A percentile compares a stretch with the other conserved stretches of the same genome.
Evolutionary conservation across 768 basidiomycete species (phyloP).

Genomic region (Mycena haematopus): DNA sequence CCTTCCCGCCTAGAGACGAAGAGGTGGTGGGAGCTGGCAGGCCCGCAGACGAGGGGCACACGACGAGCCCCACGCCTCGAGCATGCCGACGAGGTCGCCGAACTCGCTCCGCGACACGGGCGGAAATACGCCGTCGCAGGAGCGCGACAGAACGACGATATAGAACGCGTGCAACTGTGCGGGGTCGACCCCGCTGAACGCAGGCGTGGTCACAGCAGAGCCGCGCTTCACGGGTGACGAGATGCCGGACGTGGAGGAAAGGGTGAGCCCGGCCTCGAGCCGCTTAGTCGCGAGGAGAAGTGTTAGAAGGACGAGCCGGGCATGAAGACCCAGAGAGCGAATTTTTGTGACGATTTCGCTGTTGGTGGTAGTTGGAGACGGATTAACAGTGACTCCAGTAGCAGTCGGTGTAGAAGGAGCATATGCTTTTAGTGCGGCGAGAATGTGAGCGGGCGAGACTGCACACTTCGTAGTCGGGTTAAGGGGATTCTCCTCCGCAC

Average conservation of each 20-base stretch:
- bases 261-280: slow-evolving; percentile 59
- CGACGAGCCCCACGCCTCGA: slow-evolving; percentile 74
- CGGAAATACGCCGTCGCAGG: slow-evolving; percentile 59
- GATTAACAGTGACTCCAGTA: slow-evolving; percentile 31
- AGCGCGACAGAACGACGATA: slow-evolving; percentile 58
- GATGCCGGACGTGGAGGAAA: slow-evolving; percentile 47
- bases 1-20: slow-evolving; percentile 51
- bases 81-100: slow-evolving; percentile 67
- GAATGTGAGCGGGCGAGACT: slow-evolving; percentile 72
- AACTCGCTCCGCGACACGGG: slow-evolving; percentile 81
- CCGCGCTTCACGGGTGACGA: slow-evolving; percentile 62
- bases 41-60: slow-evolving; percentile 44
- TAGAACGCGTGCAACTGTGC: slow-evolving; percentile 73
- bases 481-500: slow-evolving; percentile 42
- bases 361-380: slow-evolving; percentile 34
- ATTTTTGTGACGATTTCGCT: slow-evolving; percentile 75
- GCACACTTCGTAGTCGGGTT: slow-evolving; percentile 42
- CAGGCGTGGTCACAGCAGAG: slow-evolving; percentile 40
- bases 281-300: slow-evolving; percentile 71
- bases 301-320: slow-evolving; percentile 70
- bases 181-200: slow-evolving; percentile 56
- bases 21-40: slow-evolving; percentile 31
- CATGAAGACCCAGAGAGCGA: slow-evolving; percentile 73
- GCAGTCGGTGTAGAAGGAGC: slow-evolving; percentile 48
- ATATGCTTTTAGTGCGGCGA: slow-evolving; percentile 78